phyloP scores from a whole-genome alignment of 768 basidiomycete species.

The Sistotremastrum niveocremeum region DNA sequence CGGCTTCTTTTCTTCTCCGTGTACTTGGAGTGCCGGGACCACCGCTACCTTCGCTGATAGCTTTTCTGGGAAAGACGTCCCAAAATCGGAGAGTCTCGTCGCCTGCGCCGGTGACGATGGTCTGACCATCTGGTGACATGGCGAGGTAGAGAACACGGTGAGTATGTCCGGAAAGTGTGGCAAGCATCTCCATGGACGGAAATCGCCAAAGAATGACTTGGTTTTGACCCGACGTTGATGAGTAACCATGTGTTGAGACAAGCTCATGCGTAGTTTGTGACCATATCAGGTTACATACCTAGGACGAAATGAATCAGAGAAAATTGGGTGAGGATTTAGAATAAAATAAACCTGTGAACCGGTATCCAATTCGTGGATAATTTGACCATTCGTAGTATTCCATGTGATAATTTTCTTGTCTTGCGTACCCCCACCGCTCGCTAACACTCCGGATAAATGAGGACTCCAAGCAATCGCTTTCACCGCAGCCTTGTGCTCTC shows the following conservation, averaged over 20 bases:
- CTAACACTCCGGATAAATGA: constrained; percentile 79
- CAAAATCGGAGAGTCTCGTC: constrained; percentile 96
- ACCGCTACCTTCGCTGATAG: constrained; percentile 21
- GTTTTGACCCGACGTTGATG: constrained; percentile 85
- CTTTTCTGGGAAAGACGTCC: constrained; percentile 88
- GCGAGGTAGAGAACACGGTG: constrained; percentile 94
- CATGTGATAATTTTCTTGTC: constrained; percentile 97
- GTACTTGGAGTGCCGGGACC: too few relatives aligned
- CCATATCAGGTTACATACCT: constrained; percentile 98
- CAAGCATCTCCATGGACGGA: constrained; percentile 87
- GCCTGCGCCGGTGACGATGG: constrained; percentile 94
- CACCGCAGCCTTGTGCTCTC: constrained; percentile 93
- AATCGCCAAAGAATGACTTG: constrained; percentile 96
- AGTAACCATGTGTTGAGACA: constrained; percentile 96
- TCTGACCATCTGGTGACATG: constrained; percentile 94
- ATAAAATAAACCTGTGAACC: constrained; percentile 70
- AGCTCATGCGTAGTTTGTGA: constrained; percentile 91
- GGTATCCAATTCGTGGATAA: constrained; percentile 84
- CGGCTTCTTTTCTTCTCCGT: too few relatives aligned
- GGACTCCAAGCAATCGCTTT: constrained; percentile 99
- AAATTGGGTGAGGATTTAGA: not conserved
- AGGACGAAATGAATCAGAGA: not conserved
- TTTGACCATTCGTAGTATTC: constrained; percentile 79
- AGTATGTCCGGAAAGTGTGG: constrained; percentile 86
- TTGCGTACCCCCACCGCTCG: constrained; percentile 96